Evolutionary conservation across 2,329 filamentous ascomycete species (phyloP), one percentile per base, ranked within the genome.

Genomic region (Monilinia fructicola): DNA sequence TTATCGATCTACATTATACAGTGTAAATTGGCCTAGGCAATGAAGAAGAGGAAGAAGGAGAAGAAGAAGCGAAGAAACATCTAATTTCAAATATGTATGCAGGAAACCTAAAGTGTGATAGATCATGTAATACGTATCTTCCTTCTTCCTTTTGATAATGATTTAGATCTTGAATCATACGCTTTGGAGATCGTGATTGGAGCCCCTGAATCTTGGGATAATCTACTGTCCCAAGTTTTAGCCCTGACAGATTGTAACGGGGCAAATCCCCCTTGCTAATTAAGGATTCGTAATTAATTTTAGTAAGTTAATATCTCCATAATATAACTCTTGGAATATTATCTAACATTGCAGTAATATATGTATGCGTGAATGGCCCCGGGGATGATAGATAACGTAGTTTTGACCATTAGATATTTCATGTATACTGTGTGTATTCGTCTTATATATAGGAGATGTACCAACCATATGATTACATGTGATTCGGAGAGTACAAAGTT

Each of bases 161-260:
- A 23, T 26, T 31, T 28, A 48, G 26, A 59, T 59, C 18, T 59
- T 35, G 56, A 35, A 35, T 59, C 11, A 35, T n/a, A 16, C 14
- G 10, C n/a, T 23, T 7, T 2, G 9, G 16, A 28, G 16, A 58
- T 58, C 54, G 44, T 44, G 54, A 56, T 42, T 42, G 38, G n/a
- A 26, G 55, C 55, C 40, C 55, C 40, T 23, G 5, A 59, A 21
- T 52, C 50, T 52, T 52, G 50, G 50, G 23, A 52, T 23, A 50
- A 40, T 40, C 12, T 16, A 42, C 16, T 16, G 40, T 42, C 12
- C 40, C 40, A 42, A 42, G 4, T 42, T 42, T 40, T 40, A 40
- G 11, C 10, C 38, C 11, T 23, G 16, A 46, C 1, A 46, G 44
- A 14, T 9, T 46, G 44, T 46, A 46, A 46, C 44, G 44, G 31